Conservation (phyloP, 345 rosid genomes). For the Garcia nutans region DNA sequence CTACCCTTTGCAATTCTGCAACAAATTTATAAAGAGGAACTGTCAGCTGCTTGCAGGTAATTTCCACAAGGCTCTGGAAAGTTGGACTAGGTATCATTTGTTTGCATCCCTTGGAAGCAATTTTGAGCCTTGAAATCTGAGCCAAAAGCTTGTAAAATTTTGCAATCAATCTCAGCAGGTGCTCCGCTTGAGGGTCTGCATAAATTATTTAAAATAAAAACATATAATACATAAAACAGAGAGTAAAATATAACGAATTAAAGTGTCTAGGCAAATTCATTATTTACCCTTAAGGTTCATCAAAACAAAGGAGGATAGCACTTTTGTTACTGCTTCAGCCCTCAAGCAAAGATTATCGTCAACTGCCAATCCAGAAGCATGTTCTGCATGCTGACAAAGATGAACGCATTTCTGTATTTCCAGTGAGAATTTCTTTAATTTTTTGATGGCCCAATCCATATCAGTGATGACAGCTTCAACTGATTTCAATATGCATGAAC, state of each 20-base stretch:
- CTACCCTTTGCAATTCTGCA: conserved; percentile 65
- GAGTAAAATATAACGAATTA: conserved; percentile 12
- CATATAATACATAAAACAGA: conserved; percentile 13
- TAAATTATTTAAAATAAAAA: conserved; percentile 6
- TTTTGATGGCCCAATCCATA: conserved; percentile 69
- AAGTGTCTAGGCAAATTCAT: conserved; percentile 5
- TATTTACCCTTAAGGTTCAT: conserved; percentile 68
- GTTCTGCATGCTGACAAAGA: conserved; percentile 36
- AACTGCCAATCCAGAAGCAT: conserved; percentile 32
- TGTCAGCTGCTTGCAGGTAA: conserved; percentile 74
- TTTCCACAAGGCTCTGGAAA: conserved; percentile 74
- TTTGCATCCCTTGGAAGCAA: conserved; percentile 77
- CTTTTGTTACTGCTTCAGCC: conserved; percentile 57
- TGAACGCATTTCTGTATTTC: conserved; percentile 38
- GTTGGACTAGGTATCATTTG: conserved; percentile 60
- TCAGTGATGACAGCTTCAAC: conserved; percentile 50
- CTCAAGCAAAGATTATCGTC: conserved; percentile 59
- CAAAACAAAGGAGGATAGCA: conserved; percentile 64
- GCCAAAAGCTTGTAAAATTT: conserved; percentile 78
- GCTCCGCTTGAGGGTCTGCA: conserved; percentile 74
- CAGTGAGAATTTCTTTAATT: conserved; percentile 45
- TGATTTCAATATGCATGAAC: conserved; percentile 52
- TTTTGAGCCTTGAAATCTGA: conserved; percentile 65
- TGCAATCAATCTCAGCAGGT: conserved; percentile 50
- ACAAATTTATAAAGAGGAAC: conserved; percentile 70